Evolutionary conservation across 257 asterid species (phyloP).

Genomic region (Verbena officinalis): DNA sequence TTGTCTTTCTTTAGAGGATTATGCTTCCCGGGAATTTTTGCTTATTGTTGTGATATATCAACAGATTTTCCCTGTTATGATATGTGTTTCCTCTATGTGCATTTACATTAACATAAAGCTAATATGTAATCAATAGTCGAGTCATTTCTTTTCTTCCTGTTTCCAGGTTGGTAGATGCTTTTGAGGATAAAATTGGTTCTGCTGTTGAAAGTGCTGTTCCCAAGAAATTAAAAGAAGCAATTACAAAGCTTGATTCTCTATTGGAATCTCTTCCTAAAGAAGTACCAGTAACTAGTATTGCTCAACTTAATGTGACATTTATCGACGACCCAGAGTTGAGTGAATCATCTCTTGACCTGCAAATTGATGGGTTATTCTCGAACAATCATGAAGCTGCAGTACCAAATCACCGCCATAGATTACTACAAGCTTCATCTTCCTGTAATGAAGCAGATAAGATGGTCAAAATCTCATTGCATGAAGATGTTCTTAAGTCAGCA

Average conservation of each 20-base stretch:
- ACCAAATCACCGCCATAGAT: constrained; percentile 35
- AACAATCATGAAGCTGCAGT: constrained; percentile 41
- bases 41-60: background rate
- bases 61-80: background rate
- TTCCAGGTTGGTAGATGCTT: constrained; percentile 80
- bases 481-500: constrained; percentile 72
- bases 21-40: background rate
- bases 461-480: constrained; percentile 72
- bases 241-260: constrained; percentile 52
- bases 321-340: constrained; percentile 62
- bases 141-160: background rate
- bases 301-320: constrained; percentile 67
- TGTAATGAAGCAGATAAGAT: constrained; percentile 58
- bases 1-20: background rate
- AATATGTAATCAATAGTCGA: background rate
- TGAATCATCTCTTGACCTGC: constrained; percentile 62
- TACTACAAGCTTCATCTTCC: constrained; percentile 37
- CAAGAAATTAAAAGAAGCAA: constrained; percentile 57
- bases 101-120: background rate
- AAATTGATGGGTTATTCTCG: constrained; percentile 67
- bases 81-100: background rate
- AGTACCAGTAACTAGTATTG: constrained; percentile 58
- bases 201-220: constrained; percentile 77
- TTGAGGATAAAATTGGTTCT: constrained; percentile 59
- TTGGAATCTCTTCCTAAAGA: constrained; percentile 83